Conservation (phyloP, 495 filamentous ascomycete genomes). For the Lasiosphaeria hispida region DNA sequence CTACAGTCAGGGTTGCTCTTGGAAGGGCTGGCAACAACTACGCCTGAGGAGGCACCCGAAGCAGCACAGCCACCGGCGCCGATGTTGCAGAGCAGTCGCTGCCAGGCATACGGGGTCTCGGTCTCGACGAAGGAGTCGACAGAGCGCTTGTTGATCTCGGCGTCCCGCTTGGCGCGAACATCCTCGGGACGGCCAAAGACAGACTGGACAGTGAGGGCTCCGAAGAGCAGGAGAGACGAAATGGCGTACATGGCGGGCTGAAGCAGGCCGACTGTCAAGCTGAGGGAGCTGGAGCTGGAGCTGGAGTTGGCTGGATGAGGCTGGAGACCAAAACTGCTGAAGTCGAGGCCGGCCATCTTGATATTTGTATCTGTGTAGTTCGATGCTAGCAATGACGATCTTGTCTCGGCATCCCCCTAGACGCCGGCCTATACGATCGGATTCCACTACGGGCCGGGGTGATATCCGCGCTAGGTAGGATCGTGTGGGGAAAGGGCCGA, state of each 20-base stretch:
- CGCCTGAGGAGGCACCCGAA: slow-evolving; percentile 46
- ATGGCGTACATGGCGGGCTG: slow-evolving; percentile 44
- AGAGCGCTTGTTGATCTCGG: slow-evolving; percentile 40
- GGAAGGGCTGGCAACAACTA: slow-evolving; percentile 62
- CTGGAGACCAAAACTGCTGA: slow-evolving; percentile 13
- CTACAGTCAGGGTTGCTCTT: slow-evolving; percentile 59
- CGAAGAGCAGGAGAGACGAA: slow-evolving; percentile 45
- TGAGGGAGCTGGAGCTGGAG: slow-evolving; percentile 16
- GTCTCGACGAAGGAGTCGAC: slow-evolving; percentile 56
- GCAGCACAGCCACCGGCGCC: slow-evolving; percentile 52
- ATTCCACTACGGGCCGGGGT: background rate
- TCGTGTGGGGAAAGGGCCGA: slow-evolving; percentile 20
- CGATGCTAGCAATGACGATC: background rate
- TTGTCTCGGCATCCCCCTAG: background rate
- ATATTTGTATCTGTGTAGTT: slow-evolving; percentile 18
- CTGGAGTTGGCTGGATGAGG: slow-evolving; percentile 25
- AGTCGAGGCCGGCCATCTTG: slow-evolving; percentile 22
- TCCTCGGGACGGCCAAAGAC: slow-evolving; percentile 42
- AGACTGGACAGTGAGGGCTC: slow-evolving; percentile 46
- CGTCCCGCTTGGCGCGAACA: slow-evolving; percentile 34
- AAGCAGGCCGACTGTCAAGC: slow-evolving; percentile 26
- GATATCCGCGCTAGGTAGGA: slow-evolving; percentile 7
- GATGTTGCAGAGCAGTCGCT: slow-evolving; percentile 59
- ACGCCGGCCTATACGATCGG: background rate
- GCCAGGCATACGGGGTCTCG: slow-evolving; percentile 52